Conservation (phyloP, 2,329 filamentous ascomycete genomes). For the Teratosphaeria pseudoeucalypti region DNA sequence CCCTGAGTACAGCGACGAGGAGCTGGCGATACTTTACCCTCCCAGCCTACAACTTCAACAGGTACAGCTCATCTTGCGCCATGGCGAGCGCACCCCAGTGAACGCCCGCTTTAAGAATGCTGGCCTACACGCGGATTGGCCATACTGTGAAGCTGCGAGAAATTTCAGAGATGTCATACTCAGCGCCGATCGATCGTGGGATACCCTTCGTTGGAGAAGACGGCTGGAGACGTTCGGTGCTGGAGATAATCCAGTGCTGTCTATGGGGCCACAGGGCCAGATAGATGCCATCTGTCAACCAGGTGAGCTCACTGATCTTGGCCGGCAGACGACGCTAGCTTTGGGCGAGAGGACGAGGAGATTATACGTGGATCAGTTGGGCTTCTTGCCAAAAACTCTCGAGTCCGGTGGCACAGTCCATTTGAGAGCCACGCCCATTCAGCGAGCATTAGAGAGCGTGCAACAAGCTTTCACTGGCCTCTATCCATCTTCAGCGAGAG, state of each 20-base stretch:
- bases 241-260: constrained; percentile 46
- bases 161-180: constrained; percentile 56
- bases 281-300: constrained; percentile 71
- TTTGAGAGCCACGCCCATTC: constrained; percentile 39
- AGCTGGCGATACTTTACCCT: constrained; percentile 75
- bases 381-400: constrained; percentile 37
- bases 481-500: constrained; percentile 35
- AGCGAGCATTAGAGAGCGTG: constrained; percentile 39
- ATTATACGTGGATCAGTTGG: constrained; percentile 41
- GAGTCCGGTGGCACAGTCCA: constrained; percentile 28
- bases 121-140: constrained; percentile 53
- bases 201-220: constrained; percentile 53
- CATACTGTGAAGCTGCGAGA: constrained; percentile 72
- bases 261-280: constrained; percentile 56
- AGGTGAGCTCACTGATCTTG: constrained; percentile 41
- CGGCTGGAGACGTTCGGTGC: constrained; percentile 72
- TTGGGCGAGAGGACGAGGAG: constrained; percentile 38
- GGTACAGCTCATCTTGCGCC: constrained; percentile 63
- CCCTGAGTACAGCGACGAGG: constrained; percentile 65
- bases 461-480: constrained; percentile 41
- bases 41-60: constrained; percentile 68
- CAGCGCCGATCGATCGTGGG: constrained; percentile 46
- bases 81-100: constrained; percentile 65
- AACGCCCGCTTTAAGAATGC: constrained; percentile 74
- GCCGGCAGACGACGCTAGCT: constrained; percentile 38